Base-by-base conservation (phyloP, 2,329 filamentous ascomycete species). In the Exserohilum rostratum region DNA sequence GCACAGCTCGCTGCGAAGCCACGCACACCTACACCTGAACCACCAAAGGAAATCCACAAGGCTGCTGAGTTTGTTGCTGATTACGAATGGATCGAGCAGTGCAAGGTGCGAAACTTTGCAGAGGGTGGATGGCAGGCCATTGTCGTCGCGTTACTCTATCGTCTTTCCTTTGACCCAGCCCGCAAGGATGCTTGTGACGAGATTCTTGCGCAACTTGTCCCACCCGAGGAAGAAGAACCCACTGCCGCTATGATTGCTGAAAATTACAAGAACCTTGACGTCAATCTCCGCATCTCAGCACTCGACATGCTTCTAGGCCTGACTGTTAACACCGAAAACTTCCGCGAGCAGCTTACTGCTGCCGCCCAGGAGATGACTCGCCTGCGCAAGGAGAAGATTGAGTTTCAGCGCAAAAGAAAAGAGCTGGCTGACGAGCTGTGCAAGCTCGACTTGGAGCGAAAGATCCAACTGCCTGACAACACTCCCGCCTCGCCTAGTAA, bases 351-450 rank as follows among this genome's bases (percentile, higher is more conserved):
- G 71, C 89, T 99, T 81, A 91, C 96, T 64, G 89, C 93, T 59
- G 96, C 93, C 77, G 91, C 90, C 61, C 90, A 93, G 69, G 90
- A 91, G 49, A 97, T 98, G 93, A 99, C 95, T 1, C 86, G 87
- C 50, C 91, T 96, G 69, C 88, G 95, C 45, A 99, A 99, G 76
- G 90, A 96, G 72, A 97, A 96, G 79, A 96, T 97, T 57, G 91
- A 96, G 62, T 89, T 87, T 76, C 93, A 98, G 77, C 86, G 92
- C 61, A 86, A 90, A 64, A 87, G 90, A 60, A 89, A 87, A 73
- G 77, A 79, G 62, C 76, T 80, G 80, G 78, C 87, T 31, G 88
- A 92, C 72, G 88, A 92, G 48, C 78, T 93, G 22, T 87, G 86
- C 58, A 78, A 80, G 22, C 79, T 92, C 2, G 88, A 91, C 60